Base-by-base conservation (phyloP, 2,329 filamentous ascomycete species). In the Raffaelea deltoideospora region DNA sequence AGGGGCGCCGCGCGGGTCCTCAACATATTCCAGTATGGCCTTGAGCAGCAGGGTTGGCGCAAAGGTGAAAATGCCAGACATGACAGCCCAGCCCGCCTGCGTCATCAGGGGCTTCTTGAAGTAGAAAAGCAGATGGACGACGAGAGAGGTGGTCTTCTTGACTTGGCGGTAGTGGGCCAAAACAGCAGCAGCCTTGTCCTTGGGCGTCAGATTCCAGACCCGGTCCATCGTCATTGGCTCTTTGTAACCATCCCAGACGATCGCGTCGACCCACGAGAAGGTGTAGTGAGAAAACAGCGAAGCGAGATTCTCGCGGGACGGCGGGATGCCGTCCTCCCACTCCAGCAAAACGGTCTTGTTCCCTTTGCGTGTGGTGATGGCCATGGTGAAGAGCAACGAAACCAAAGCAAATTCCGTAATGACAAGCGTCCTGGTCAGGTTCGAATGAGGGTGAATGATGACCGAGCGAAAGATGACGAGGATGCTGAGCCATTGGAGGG, bases 11-110 rank as follows among this genome's bases (percentile, higher is more conserved):
- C 72, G 67, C 1, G 87, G 86, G 38, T 80, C 65, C 58, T 98
- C 86, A n/a, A 96, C 80, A 50, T 92, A 95, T 55, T 95, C 78
- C 21, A 98, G 65, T 42, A 98, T 96, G 14, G 80, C 80, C 53
- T 87, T 88, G 29, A 98, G 69, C 17, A 98, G 70, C 33, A 98
- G 64, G 3, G 90, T 98, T 2, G 90, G 90, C 13, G 83, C 76
- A 58, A 96, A 98, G 3, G 83, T 87, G 45, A 96, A 81, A 27
- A 90, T 55, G 17, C 84, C 86, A 9, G 79, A 78, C 15, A 93
- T 62, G 3, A 79, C 67, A 15, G 87, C 87, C 74, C 86, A 90
- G 15, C 67, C 57, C 42, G 79, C 85, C 55, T 98, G 90, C 19
- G 79, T 62, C 10, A 92, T 46, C 11, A 98, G 64, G 40, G 73